Base-by-base conservation (phyloP, 2,329 filamentous ascomycete genomes). In the Sporothrix brasiliensis region DNA sequence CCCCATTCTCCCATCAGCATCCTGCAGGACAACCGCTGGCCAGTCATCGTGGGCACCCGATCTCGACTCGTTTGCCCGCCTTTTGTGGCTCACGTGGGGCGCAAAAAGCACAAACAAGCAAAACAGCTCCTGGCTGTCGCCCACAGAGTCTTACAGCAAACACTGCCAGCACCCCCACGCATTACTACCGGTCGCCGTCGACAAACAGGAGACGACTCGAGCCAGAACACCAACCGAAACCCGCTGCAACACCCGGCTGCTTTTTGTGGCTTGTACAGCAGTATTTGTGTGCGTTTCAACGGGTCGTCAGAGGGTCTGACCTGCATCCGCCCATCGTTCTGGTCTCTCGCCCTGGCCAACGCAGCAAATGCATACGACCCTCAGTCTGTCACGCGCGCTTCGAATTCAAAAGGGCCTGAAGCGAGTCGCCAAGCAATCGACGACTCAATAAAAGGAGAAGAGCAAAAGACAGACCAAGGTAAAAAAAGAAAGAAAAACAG, bases 351-450 rank as follows among this genome's bases (percentile, higher is more conserved):
- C 54, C 16, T 58, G 27, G 66, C 66, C 66, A 68, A 16, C 66
- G 47, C 66, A 68, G 66, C 66, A 56, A 67, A 65, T 52, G 65
- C 66, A 68, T 68, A 56, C 66, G 21, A 68, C 66, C 49, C 63
- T 68, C 39, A 34, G 9, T 49, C 24, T 14, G 30, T 68, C 66
- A 68, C 66, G 52, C 66, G 27, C 30, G 50, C 50, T 34, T 44
- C 50, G 63, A 49, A 39, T 30, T 41, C 34, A 27, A 67, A 53
- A 4, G 27, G 63, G 3, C n/a, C 49, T 41, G 19, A 41, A 53
- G 27, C 21, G 9, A 52, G 34, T 27, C 4, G 60, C 39, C 39
- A 47, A 65, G 21, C 34, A 44, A 34, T 44, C 50, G 21, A 54
- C 63, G 34, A 34, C 34, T 6, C 34, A 34, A 34, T 34, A 34